These are phyloP conservation scores for Fusarium begoniae DNA, from an alignment of 2,329 filamentous ascomycete genomes.

Conservation along the genomic window DNA sequence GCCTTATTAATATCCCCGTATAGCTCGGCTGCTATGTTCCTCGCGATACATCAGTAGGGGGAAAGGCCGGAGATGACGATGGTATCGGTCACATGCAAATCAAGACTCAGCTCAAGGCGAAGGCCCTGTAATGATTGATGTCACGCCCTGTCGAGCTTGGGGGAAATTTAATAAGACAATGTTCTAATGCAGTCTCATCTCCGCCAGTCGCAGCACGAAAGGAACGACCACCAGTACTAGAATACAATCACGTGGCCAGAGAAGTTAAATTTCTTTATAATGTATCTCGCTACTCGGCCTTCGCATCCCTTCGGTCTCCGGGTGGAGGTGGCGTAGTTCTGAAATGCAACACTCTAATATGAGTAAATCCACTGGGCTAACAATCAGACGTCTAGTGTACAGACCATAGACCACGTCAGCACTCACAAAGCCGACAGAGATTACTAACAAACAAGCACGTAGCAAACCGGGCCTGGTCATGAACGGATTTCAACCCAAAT, in stretches of 20 bases:
- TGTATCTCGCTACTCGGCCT: background rate
- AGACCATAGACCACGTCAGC: background rate
- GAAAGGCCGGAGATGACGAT: background rate
- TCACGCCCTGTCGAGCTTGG: background rate
- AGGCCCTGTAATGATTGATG: background rate
- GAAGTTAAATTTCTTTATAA: background rate
- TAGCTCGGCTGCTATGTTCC: background rate
- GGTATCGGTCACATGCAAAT: background rate
- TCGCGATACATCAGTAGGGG: background rate
- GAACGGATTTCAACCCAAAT: background rate
- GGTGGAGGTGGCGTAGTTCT: background rate
- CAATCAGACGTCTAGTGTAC: background rate
- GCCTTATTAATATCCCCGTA: background rate
- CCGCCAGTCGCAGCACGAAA: background rate
- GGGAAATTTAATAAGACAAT: background rate
- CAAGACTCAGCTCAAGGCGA: background rate
- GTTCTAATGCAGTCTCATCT: background rate
- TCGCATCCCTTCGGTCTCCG: background rate
- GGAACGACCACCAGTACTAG: background rate
- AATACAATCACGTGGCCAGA: background rate
- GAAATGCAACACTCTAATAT: background rate
- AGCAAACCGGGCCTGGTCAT: background rate
- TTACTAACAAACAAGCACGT: background rate
- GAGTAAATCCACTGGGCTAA: background rate
- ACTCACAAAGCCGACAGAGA: background rate